phyloP scores from a whole-genome alignment of 345 rosid species.

The Syzygium aromaticum region DNA sequence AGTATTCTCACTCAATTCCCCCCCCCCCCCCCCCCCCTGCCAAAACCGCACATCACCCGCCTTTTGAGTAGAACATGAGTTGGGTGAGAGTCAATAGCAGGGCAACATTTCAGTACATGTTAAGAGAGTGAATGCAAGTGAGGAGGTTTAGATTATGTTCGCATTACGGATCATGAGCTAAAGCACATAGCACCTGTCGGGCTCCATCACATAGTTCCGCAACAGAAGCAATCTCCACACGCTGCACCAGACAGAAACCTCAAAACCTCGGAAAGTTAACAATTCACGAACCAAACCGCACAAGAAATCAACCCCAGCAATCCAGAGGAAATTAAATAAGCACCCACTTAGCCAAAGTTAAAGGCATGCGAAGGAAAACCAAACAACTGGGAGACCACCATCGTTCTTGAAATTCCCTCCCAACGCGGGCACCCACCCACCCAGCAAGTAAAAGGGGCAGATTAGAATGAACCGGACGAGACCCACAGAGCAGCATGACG shows the following conservation, averaged over 20 bases:
- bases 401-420: not conserved
- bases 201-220: slow-evolving; percentile 4
- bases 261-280: not conserved
- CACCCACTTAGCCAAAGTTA: not conserved
- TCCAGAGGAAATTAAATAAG: not conserved
- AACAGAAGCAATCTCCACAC: not conserved
- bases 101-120: not conserved
- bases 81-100: not conserved
- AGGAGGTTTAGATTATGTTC: not conserved
- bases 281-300: not conserved
- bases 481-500: not conserved
- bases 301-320: not conserved
- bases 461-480: not conserved
- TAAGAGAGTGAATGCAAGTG: not conserved
- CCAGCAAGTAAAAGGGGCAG: not conserved
- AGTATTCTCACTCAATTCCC: not conserved
- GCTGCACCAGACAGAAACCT: not conserved
- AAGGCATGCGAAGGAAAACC: not conserved
- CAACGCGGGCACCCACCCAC: not conserved
- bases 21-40: not conserved
- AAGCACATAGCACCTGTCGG: slow-evolving; percentile 4
- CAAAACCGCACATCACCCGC: not conserved
- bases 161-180: not conserved
- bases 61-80: not conserved
- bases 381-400: not conserved